Evolutionary conservation across 192 early-diverging fungal species (phyloP).

Genomic region (Geranomyces michiganensis): DNA sequence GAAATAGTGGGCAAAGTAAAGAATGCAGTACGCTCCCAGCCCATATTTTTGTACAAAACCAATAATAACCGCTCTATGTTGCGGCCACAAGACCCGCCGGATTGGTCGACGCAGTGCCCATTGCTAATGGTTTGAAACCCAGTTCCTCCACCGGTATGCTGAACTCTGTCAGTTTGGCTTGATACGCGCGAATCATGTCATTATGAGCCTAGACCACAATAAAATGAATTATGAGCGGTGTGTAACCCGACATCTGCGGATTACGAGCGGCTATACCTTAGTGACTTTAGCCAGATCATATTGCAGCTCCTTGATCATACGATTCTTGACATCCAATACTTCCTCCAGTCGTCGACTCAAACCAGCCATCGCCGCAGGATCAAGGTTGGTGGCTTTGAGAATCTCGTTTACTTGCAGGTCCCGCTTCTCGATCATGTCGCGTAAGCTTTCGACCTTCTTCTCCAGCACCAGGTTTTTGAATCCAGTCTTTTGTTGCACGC

Average conservation of each 20-base stretch:
- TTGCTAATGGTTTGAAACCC: slow-evolving; percentile 60
- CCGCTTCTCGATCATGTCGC: slow-evolving; percentile 61
- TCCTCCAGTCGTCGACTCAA: slow-evolving; percentile 61
- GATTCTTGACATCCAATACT: slow-evolving; percentile 61
- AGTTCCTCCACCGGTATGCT: slow-evolving; percentile 63
- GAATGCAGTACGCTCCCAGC: no score
- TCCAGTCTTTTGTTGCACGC: slow-evolving; percentile 69
- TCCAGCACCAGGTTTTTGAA: slow-evolving; percentile 70
- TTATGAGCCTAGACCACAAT: slow-evolving; percentile 58
- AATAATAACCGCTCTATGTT: slow-evolving; percentile 18
- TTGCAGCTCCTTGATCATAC: slow-evolving; percentile 65
- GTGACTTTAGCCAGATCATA: slow-evolving; percentile 67
- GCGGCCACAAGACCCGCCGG: slow-evolving; percentile 58
- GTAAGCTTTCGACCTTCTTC: slow-evolving; percentile 61
- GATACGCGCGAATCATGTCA: slow-evolving; percentile 65
- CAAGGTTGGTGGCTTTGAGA: slow-evolving; percentile 62
- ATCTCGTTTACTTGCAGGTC: slow-evolving; percentile 70
- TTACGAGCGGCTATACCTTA: slow-evolving; percentile 40
- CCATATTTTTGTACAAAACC: no score
- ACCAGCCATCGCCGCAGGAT: slow-evolving; percentile 57
- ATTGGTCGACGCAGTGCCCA: slow-evolving; percentile 40
- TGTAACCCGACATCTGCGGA: not conserved
- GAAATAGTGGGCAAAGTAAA: no score
- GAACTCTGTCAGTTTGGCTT: slow-evolving; percentile 66
- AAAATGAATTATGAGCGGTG: slow-evolving; percentile 18